phyloP scores from a whole-genome alignment of 331 rosid genomes.

The Spiraea crenata region DNA sequence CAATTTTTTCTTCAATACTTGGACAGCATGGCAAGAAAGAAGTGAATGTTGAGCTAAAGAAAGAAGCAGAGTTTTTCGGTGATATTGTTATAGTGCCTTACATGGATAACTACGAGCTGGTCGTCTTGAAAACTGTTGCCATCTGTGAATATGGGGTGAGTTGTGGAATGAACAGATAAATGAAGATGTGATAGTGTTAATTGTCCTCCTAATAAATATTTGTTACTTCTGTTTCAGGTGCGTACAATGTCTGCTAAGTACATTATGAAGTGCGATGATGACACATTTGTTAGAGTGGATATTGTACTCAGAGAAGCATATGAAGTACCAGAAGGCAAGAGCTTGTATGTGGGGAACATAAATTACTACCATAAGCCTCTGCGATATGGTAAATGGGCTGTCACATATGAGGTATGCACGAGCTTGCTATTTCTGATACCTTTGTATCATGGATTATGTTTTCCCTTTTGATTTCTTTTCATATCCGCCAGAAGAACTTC shows the following conservation, averaged over 20 bases:
- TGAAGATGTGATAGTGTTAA: neutral
- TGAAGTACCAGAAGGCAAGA: conserved; percentile 42
- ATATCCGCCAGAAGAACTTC: neutral
- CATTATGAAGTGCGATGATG: conserved; percentile 96
- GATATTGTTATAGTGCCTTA: conserved; percentile 93
- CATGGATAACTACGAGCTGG: conserved; percentile 91
- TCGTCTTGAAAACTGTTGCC: conserved; percentile 93
- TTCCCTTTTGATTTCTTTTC: neutral
- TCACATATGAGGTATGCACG: conserved; percentile 73
- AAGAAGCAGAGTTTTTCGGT: conserved; percentile 88
- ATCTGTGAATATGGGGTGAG: conserved; percentile 96
- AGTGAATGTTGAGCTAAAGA: conserved; percentile 69
- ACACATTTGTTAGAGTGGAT: conserved; percentile 78
- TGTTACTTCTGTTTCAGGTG: conserved; percentile 48
- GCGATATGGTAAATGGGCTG: conserved; percentile 98
- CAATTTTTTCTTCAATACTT: conserved; percentile 20
- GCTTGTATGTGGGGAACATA: conserved; percentile 87
- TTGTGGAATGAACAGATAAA: conserved; percentile 17
- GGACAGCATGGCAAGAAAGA: conserved; percentile 70
- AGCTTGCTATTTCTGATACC: conserved; percentile 9
- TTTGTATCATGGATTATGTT: neutral
- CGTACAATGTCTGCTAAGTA: conserved; percentile 61
- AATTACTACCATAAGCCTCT: conserved; percentile 78
- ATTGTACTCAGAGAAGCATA: conserved; percentile 52
- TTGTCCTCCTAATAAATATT: neutral